phyloP scores from a whole-genome alignment of 1,284 basidiomycete species.

The Ustilago loliicola region DNA sequence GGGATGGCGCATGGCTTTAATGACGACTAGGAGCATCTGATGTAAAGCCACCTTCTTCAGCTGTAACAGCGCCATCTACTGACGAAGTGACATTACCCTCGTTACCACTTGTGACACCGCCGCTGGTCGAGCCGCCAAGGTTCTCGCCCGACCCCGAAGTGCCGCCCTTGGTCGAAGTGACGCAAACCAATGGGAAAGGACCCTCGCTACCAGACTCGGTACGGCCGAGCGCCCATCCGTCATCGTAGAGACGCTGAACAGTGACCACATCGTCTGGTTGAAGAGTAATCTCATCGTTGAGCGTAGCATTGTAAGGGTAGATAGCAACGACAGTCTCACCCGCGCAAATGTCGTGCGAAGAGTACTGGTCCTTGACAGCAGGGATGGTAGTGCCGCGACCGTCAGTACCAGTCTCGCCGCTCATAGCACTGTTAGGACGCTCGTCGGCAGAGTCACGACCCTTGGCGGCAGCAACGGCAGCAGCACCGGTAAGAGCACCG shows the following conservation, averaged over 20 bases:
- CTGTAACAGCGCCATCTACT: conserved; percentile 59
- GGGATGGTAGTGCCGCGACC: conserved; percentile 63
- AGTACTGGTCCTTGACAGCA: conserved; percentile 64
- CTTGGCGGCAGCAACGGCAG: conserved; percentile 43
- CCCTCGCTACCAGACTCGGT: conserved; percentile 55
- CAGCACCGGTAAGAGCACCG: conserved; percentile 43
- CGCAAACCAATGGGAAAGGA: conserved; percentile 64
- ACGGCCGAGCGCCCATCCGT: conserved; percentile 64
- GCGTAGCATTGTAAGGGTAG: conserved; percentile 66
- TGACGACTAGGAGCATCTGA: conserved; percentile 30
- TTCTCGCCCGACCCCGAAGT: conserved; percentile 48
- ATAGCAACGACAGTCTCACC: conserved; percentile 65
- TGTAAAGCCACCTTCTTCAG: conserved; percentile 47
- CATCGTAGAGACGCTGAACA: conserved; percentile 63
- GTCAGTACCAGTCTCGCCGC: conserved; percentile 55
- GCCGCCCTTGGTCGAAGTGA: conserved; percentile 60
- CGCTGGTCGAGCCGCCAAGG: conserved; percentile 28
- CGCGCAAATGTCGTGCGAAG: conserved; percentile 62
- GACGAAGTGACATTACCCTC: conserved; percentile 55
- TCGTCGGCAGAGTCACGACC: conserved; percentile 46
- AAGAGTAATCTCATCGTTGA: conserved; percentile 65
- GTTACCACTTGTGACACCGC: conserved; percentile 55
- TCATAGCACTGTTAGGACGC: conserved; percentile 55
- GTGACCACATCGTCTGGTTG: conserved; percentile 61
- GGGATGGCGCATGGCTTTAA: neutral